Percentiles rank a stretch among this genome's conserved stretches.
phyloP scores from a whole-genome alignment of 768 basidiomycete species.

The Boletus reticuloceps region DNA sequence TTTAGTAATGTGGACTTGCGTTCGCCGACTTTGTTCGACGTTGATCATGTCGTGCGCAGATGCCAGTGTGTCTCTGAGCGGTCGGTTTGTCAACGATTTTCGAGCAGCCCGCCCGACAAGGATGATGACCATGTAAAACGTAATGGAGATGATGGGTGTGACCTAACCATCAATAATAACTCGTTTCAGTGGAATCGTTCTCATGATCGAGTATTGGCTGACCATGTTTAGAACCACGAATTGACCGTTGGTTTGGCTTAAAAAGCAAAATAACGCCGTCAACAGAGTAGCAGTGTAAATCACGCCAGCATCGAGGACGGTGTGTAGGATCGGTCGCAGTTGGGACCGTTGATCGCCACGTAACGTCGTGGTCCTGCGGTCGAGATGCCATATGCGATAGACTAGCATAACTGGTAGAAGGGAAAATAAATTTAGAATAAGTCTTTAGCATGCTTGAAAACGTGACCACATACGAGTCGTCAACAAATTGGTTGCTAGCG shows the following conservation, averaged over 20 bases:
- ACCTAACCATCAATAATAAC: not conserved
- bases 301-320: not conserved
- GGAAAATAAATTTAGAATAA: not conserved
- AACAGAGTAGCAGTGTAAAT: not conserved
- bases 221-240: not conserved
- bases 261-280: not conserved
- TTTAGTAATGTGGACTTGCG: not conserved
- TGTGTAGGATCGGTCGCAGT: not conserved
- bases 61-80: not conserved
- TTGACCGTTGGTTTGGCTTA: not conserved
- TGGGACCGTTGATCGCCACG: not conserved
- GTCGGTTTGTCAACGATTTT: not conserved
- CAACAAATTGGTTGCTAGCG: not conserved
- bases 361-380: too few relatives aligned
- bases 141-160: not conserved
- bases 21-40: not conserved
- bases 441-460: not conserved
- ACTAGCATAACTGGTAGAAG: not conserved
- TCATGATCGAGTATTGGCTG: not conserved
- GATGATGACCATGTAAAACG: not conserved
- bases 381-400: too few relatives aligned
- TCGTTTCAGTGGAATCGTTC: not conserved
- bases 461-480: not conserved
- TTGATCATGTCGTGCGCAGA: not conserved
- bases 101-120: not conserved